Evolutionary conservation across 306 rosid genomes (phyloP), one percentile per base, ranked within the genome.

Genomic region (Senna tora): DNA sequence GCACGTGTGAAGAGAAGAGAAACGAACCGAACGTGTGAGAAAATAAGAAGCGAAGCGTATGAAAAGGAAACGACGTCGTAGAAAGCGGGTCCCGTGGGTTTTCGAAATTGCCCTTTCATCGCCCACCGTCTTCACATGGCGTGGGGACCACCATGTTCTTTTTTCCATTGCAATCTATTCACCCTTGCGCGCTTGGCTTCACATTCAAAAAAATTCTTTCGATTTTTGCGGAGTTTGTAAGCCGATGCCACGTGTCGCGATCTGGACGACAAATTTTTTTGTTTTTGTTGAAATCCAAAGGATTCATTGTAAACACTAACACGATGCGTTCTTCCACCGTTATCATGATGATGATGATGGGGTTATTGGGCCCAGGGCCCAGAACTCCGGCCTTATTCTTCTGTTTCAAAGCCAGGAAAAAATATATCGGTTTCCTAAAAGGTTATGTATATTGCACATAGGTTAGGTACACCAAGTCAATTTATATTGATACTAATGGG

Each of bases 151-250:
- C 55, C 42, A 25, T 7, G 57, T 77, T 51, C 76, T 51, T 30
- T 4, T 42, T 74, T 64, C 70, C 41, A 22, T 12, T 75, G 19
- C 14, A 17, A 14, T 86, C 17, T 19, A 59, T 59, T 73, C 63
- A 73, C 62, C 77, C 77, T 89, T 88, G 88, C 89, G 97, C 98
- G 98, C 96, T 90, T 82, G 90, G 78, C 85, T 71, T 75, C 82
- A 25, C 80, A 84, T 93, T 89, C 94, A 90, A 93, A 75, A 93
- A 75, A 25, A 25, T 67, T 70, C 72, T 11, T 39, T 15, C 0
- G 21, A 36, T 10, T 42, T 14, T 9, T 20, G 22, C n/a, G n/a
- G n/a, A 43, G 3, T 25, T 25, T 25, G 3, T 25, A 25, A 25
- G 14, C 11, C 0, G 3, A 3, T 4, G 49, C 79, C 87, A 84